Evolutionary conservation across 179 eudicot species (phyloP).

Genomic region (Dionaea muscipula): DNA sequence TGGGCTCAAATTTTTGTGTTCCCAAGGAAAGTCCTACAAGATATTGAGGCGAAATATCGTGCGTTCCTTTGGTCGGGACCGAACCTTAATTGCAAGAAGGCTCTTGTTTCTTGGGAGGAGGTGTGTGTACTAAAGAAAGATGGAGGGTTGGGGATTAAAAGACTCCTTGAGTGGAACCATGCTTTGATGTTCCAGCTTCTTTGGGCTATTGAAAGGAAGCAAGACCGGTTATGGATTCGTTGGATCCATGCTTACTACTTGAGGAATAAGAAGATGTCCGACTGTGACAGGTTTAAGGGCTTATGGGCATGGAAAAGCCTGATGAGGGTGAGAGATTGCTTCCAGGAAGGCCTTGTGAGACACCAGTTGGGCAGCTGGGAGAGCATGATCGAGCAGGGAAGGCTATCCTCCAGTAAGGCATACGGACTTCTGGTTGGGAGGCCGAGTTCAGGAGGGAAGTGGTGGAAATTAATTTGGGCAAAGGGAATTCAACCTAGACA

Average conservation of each 20-base stretch:
- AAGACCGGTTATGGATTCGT: not conserved
- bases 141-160: not conserved
- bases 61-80: not conserved
- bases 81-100: not conserved
- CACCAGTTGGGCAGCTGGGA: no score
- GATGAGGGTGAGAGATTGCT: no score
- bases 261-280: no score
- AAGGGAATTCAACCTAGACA: no score
- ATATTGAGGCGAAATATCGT: not conserved
- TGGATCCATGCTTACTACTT: not conserved
- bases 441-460: no score
- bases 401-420: no score
- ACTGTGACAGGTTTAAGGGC: no score
- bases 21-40: not conserved
- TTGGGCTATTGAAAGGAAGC: not conserved
- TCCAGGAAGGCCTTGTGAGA: no score
- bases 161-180: not conserved
- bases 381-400: no score
- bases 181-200: not conserved
- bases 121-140: not conserved
- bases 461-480: no score
- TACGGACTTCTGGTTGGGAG: no score
- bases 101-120: not conserved
- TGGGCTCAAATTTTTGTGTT: not conserved
- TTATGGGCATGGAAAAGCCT: no score